Base-by-base conservation (phyloP, 345 rosid genomes). In the Brassica nigra region DNA sequence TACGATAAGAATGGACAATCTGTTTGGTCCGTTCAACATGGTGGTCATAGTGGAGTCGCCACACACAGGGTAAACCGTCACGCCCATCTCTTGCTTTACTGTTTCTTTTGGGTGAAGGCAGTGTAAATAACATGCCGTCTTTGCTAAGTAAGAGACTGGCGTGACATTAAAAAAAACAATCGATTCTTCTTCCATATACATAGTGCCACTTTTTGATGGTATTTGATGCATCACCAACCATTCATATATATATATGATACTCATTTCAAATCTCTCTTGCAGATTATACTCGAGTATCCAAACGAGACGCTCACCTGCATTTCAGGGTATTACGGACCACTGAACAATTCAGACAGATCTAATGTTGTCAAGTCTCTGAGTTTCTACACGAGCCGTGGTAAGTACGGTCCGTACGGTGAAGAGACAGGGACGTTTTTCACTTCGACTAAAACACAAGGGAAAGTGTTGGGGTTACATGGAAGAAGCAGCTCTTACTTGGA, bases 1-100 rank as follows among this genome's bases (percentile, higher is more conserved):
- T 92, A 94, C 36, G 97, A 94, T 71, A 88, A 92, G 68, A 94
- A 89, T 78, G 97, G 97, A 62, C 98, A 92, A 72, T 87, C 92
- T 23, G 90, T 92, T 64, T 94, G 98, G 98, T 94, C 98, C 29
- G 78, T 71, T 20, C 87, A 86, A 71, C 97, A 92, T 77, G 98
- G 98, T 70, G 89, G 91, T 37, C 82, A 62, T n/a, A 92, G 85
- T 74, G 97, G 97, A 78, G 84, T 87, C 54, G 68, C 84, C 76
- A 87, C 91, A 10, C 92, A 92, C 71, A 75, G 92, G 85, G 97
- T 92, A 88, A 73, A 15, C 58, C 55, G 8, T 39, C 47, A 39
- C 47, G 3, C 12, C 47, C 47, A 9, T 3, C 47, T 39, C 52
- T 44, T 44, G 12, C n/a, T 44, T 44, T 11, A 42, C 4, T 44